Evolutionary conservation across 1,284 basidiomycete genomes (phyloP).

Genomic region (Boletellus deceptivus): DNA sequence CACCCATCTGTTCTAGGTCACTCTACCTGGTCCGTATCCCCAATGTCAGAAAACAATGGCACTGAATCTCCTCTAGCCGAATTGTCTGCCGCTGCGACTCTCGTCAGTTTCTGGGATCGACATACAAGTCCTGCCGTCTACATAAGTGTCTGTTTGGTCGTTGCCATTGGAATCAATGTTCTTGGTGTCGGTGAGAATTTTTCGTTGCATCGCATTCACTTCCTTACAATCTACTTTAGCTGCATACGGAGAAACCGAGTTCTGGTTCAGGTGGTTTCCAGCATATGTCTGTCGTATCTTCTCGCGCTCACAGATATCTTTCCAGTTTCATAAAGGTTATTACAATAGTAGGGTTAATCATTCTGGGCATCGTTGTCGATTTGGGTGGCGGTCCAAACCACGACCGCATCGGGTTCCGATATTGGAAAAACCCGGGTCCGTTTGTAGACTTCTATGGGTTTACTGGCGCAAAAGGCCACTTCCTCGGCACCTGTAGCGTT

Average conservation of each 20-base stretch:
- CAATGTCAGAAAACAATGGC: background rate
- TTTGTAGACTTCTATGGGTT: slow-evolving; percentile 33
- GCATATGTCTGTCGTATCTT: background rate
- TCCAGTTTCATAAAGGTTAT: slow-evolving; percentile 44
- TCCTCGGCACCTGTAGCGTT: slow-evolving; percentile 49
- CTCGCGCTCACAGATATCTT: background rate
- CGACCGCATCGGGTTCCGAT: slow-evolving; percentile 42
- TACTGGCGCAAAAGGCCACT: slow-evolving; percentile 37
- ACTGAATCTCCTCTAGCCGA: slow-evolving; percentile 42
- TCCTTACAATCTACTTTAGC: slow-evolving; percentile 20
- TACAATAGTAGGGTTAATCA: slow-evolving; percentile 42
- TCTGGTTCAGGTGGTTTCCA: slow-evolving; percentile 40
- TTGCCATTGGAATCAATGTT: slow-evolving; percentile 63
- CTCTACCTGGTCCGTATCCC: slow-evolving; percentile 23
- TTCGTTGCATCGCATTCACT: background rate
- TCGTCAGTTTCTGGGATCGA: slow-evolving; percentile 61
- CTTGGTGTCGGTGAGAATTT: slow-evolving; percentile 44
- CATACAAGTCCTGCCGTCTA: slow-evolving; percentile 56
- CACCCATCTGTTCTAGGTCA: slow-evolving; percentile 17
- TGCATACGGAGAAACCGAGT: slow-evolving; percentile 54
- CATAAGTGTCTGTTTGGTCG: slow-evolving; percentile 61
- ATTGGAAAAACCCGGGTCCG: slow-evolving; percentile 48
- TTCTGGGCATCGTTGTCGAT: slow-evolving; percentile 45
- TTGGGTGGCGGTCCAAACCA: slow-evolving; percentile 42
- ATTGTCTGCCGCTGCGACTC: slow-evolving; percentile 58